Evolutionary conservation across 768 basidiomycete species (phyloP).

Genomic region (Boletus speciosus): DNA sequence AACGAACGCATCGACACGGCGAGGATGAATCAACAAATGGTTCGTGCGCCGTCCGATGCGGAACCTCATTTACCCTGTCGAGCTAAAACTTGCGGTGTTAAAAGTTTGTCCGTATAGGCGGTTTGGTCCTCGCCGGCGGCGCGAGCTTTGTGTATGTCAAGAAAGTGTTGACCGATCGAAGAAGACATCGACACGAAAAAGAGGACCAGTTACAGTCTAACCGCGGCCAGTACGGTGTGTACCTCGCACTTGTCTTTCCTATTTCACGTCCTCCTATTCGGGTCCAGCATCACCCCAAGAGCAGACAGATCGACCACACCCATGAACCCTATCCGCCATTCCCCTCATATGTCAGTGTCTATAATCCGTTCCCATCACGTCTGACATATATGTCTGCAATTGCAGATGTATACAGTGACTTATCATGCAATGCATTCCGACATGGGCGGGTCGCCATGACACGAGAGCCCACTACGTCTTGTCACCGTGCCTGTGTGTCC

Average conservation of each 20-base stretch:
- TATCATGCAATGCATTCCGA: slow-evolving; percentile 1
- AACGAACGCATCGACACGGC: slow-evolving; percentile 2
- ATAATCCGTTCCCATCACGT: background rate
- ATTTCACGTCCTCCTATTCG: background rate
- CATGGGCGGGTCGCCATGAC: slow-evolving; percentile 1
- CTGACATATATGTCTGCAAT: background rate
- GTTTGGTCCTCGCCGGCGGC: slow-evolving; percentile 27
- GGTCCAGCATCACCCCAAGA: slow-evolving; percentile 4
- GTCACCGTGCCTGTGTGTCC: background rate
- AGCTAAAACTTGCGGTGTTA: background rate
- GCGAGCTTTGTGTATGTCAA: slow-evolving; percentile 32
- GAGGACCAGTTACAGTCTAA: slow-evolving; percentile 9
- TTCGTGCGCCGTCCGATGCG: slow-evolving; percentile 6
- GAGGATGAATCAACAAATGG: slow-evolving; percentile 18
- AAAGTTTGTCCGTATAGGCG: slow-evolving; percentile 27
- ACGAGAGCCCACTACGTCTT: background rate
- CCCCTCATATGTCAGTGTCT: background rate
- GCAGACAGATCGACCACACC: slow-evolving; percentile 3
- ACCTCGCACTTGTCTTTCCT: background rate
- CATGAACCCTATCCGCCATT: slow-evolving; percentile 1
- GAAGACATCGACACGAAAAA: slow-evolving; percentile 21
- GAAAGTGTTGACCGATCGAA: slow-evolving; percentile 25
- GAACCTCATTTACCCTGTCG: background rate
- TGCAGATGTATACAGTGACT: background rate
- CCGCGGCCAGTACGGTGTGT: slow-evolving; percentile 1